phyloP scores from a whole-genome alignment of 441 rosid genomes.

The Gossypium davidsonii region DNA sequence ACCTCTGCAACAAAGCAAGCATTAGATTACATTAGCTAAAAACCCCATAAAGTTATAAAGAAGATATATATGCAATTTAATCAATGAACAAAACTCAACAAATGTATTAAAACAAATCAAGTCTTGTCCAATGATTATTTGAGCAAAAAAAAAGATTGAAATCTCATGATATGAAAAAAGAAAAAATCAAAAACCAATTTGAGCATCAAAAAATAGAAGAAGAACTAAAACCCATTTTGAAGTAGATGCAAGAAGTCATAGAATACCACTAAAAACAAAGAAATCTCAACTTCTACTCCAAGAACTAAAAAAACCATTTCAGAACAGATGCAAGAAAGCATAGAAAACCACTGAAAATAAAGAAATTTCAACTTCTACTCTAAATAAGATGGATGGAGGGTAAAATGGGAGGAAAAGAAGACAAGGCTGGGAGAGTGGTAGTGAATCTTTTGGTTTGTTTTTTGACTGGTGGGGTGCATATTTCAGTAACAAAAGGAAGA shows the following conservation, averaged over 20 bases:
- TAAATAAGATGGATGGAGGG: too few relatives aligned
- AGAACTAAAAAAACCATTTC: too few relatives aligned
- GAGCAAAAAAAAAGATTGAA: not conserved
- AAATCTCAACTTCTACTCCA: too few relatives aligned
- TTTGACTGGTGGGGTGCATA: too few relatives aligned
- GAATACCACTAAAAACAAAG: too few relatives aligned
- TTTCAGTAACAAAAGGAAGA: too few relatives aligned
- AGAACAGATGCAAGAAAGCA: too few relatives aligned
- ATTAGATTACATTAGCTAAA: not conserved
- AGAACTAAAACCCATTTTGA: not conserved
- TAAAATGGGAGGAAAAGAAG: too few relatives aligned
- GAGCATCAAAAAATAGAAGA: not conserved
- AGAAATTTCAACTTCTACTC: too few relatives aligned
- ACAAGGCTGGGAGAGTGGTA: too few relatives aligned
- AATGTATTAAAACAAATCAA: not conserved
- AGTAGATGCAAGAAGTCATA: not conserved
- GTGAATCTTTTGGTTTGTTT: too few relatives aligned
- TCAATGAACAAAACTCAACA: not conserved
- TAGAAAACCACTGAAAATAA: too few relatives aligned
- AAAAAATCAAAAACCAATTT: not conserved
- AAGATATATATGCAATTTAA: not conserved
- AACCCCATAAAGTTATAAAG: not conserved
- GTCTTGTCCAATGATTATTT: not conserved
- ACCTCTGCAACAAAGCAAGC: constrained; percentile 5
- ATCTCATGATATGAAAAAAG: not conserved